Conservation (phyloP, 306 rosid species). For the Prunus mira region DNA sequence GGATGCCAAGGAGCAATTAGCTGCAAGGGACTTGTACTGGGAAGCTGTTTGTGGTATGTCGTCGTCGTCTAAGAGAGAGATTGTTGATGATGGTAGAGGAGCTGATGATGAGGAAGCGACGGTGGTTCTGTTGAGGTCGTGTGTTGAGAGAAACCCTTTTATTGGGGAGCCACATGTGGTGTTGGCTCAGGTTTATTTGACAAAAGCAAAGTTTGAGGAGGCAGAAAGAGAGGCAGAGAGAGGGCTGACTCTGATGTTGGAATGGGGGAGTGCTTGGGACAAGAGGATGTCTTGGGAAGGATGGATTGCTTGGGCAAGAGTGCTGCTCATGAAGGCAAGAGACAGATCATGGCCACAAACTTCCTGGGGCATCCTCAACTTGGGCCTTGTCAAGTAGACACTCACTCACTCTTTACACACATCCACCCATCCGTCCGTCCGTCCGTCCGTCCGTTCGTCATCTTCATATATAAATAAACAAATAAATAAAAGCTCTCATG, state of each 20-base stretch:
- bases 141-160: constrained; percentile 65
- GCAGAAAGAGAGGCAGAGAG: constrained; percentile 62
- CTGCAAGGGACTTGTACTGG: constrained; percentile 82
- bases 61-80: constrained; percentile 1
- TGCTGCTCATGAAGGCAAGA: constrained; percentile 63
- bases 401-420: too few species aligned
- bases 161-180: constrained; percentile 79
- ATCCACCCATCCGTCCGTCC: too few species aligned
- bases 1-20: constrained; percentile 61
- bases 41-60: constrained; percentile 51
- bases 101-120: constrained; percentile 21
- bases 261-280: constrained; percentile 92
- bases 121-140: constrained; percentile 47
- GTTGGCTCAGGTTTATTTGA: constrained; percentile 58
- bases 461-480: too few species aligned
- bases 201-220: constrained; percentile 57
- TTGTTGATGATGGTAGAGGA: background rate
- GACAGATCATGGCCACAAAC: constrained; percentile 72
- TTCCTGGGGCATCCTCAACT: constrained; percentile 76
- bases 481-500: too few species aligned
- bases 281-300: constrained; percentile 96
- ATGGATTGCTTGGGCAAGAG: constrained; percentile 87
- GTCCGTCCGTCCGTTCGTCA: too few species aligned
- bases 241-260: constrained; percentile 58
- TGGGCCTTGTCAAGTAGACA: constrained; percentile 69